Conservation (phyloP, 2,329 filamentous ascomycete species). For the Acephala macrosclerotiorum region DNA sequence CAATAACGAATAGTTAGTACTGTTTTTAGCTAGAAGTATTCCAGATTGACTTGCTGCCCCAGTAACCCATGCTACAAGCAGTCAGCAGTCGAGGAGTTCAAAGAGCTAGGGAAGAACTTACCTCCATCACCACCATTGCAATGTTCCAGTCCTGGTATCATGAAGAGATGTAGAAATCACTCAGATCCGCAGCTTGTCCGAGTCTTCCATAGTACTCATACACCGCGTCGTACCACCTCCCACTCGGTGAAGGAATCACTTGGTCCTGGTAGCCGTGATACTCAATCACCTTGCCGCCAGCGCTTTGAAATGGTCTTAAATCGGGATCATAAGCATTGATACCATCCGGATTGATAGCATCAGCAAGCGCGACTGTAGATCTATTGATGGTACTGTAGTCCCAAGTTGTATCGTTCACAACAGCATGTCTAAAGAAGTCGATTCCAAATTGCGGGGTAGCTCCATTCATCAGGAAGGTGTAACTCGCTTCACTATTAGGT, state of each 20-base stretch:
- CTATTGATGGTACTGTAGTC: constrained; percentile 47
- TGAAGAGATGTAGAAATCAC: constrained; percentile 59
- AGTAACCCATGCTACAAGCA: neutral
- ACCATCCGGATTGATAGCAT: constrained; percentile 25
- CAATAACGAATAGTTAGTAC: neutral
- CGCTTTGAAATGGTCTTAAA: constrained; percentile 26
- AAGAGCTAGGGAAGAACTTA: neutral
- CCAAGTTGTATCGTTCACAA: constrained; percentile 52
- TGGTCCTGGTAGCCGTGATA: constrained; percentile 32
- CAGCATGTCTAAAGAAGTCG: constrained; percentile 54
- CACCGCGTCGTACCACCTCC: constrained; percentile 51
- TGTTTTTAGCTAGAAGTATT: neutral
- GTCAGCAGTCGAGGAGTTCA: neutral
- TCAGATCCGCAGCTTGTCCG: constrained; percentile 43
- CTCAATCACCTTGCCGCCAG: constrained; percentile 27
- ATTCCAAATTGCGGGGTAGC: constrained; percentile 28
- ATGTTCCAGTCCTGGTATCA: constrained; percentile 57
- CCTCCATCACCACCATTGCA: constrained; percentile 51
- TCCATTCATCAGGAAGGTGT: constrained; percentile 46
- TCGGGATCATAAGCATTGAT: constrained; percentile 32
- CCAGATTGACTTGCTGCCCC: neutral
- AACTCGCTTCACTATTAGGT: constrained; percentile 53
- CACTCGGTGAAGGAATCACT: constrained; percentile 50
- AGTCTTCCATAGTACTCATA: constrained; percentile 46
- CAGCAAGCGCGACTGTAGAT: constrained; percentile 40